Conservation (phyloP, 129 eudicot genomes). For the Flaveria bidentis region DNA sequence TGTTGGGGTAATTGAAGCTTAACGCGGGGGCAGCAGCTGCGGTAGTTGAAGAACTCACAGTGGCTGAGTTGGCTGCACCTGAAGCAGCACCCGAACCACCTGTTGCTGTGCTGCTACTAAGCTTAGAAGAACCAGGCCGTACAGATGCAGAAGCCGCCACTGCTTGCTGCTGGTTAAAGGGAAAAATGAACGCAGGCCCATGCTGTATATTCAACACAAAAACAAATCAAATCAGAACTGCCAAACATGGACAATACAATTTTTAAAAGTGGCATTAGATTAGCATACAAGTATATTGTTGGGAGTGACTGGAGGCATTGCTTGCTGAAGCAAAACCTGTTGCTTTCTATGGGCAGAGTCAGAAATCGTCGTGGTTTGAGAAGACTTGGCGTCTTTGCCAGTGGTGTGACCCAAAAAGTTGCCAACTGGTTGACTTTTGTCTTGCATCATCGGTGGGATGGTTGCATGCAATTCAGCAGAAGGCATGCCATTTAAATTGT, state of each 20-base stretch:
- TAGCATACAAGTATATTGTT: slow-evolving; percentile 66
- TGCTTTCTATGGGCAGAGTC: slow-evolving; percentile 73
- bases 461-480: slow-evolving; percentile 55
- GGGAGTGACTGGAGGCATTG: slow-evolving; percentile 75
- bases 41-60: slow-evolving; percentile 42
- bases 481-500: neutral
- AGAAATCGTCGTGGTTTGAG: slow-evolving; percentile 42
- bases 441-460: slow-evolving; percentile 49
- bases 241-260: neutral
- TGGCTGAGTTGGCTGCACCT: slow-evolving; percentile 38
- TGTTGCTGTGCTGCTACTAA: slow-evolving; percentile 34
- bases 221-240: neutral
- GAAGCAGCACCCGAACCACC: slow-evolving; percentile 45
- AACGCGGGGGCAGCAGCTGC: slow-evolving; percentile 48
- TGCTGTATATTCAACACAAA: slow-evolving; percentile 38
- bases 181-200: slow-evolving; percentile 87
- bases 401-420: slow-evolving; percentile 47
- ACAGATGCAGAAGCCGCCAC: slow-evolving; percentile 68
- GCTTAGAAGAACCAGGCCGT: slow-evolving; percentile 54
- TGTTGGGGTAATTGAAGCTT: slow-evolving; percentile 83
- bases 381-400: slow-evolving; percentile 55
- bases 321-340: slow-evolving; percentile 71
- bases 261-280: neutral
- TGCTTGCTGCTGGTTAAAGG: slow-evolving; percentile 87
- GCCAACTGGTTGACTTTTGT: slow-evolving; percentile 53